Evolutionary conservation across 805 yeast genomes (phyloP).

Genomic region (Candida nemodendra): DNA sequence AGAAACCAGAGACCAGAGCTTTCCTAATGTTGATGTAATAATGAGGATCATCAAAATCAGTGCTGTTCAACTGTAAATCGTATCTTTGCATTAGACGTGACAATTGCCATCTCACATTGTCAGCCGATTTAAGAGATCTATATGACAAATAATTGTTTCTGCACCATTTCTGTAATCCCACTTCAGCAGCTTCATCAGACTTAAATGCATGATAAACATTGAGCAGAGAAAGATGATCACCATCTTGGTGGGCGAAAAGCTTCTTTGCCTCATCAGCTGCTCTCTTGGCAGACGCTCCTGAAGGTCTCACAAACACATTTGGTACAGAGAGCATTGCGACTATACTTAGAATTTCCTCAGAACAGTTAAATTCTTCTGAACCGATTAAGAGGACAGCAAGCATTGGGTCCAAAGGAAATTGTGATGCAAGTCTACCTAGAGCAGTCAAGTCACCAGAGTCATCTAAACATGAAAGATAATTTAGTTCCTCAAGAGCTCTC

Average conservation of each 20-base stretch:
- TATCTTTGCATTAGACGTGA: constrained; percentile 77
- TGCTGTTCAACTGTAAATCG: constrained; percentile 69
- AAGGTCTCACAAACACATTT: constrained; percentile 90
- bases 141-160: constrained; percentile 83
- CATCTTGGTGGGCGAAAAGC: constrained; percentile 87
- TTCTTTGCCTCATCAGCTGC: constrained; percentile 89
- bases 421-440: constrained; percentile 85
- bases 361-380: constrained; percentile 80
- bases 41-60: constrained; percentile 59
- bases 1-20: constrained; percentile 89
- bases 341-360: constrained; percentile 83
- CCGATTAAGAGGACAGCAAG: constrained; percentile 90
- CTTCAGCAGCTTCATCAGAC: constrained; percentile 65
- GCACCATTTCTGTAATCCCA: constrained; percentile 81
- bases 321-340: constrained; percentile 93
- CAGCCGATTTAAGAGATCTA: constrained; percentile 83
- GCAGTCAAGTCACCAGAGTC: constrained; percentile 91
- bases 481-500: constrained; percentile 95
- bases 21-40: constrained; percentile 80
- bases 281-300: constrained; percentile 76
- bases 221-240: constrained; percentile 88
- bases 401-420: constrained; percentile 95
- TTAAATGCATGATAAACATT: constrained; percentile 86
- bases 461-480: constrained; percentile 83
- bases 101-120: constrained; percentile 81